Conservation (phyloP, 495 filamentous ascomycete species). For the Talaromyces liani region DNA sequence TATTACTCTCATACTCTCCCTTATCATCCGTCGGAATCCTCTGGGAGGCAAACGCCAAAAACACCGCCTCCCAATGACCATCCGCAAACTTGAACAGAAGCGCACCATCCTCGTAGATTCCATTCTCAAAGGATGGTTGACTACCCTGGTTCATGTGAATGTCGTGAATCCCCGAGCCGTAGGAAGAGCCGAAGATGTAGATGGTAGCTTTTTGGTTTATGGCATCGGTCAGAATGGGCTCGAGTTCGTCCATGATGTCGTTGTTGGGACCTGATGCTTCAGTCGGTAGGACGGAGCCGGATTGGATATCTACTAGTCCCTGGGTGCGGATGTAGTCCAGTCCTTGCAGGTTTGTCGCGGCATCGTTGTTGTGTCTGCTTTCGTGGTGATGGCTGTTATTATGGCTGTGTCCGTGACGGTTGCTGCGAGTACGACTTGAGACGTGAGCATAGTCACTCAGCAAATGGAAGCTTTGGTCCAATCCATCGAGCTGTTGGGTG, state of each 20-base stretch:
- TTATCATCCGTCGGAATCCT: conserved; percentile 16
- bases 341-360: conserved; percentile 15
- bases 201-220: conserved; percentile 24
- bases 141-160: conserved; percentile 40
- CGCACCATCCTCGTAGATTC: conserved; percentile 30
- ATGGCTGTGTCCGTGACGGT: neutral
- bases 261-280: conserved; percentile 18
- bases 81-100: conserved; percentile 29
- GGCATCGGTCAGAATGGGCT: conserved; percentile 26
- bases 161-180: conserved; percentile 32
- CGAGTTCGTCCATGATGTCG: conserved; percentile 27
- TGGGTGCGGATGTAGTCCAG: conserved; percentile 21
- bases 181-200: conserved; percentile 29
- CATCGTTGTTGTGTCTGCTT: neutral
- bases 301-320: conserved; percentile 14
- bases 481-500: conserved; percentile 13
- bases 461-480: conserved; percentile 20
- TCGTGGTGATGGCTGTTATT: conserved; percentile 2
- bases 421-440: neutral
- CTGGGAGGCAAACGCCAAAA: conserved; percentile 20
- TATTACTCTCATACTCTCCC: conserved; percentile 14
- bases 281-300: conserved; percentile 16
- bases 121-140: conserved; percentile 24
- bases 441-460: neutral
- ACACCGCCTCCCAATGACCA: conserved; percentile 20